Evolutionary conservation across 805 yeast species (phyloP), one percentile per base, ranked within the genome.

Genomic region (Lipomyces chichibuensis): DNA sequence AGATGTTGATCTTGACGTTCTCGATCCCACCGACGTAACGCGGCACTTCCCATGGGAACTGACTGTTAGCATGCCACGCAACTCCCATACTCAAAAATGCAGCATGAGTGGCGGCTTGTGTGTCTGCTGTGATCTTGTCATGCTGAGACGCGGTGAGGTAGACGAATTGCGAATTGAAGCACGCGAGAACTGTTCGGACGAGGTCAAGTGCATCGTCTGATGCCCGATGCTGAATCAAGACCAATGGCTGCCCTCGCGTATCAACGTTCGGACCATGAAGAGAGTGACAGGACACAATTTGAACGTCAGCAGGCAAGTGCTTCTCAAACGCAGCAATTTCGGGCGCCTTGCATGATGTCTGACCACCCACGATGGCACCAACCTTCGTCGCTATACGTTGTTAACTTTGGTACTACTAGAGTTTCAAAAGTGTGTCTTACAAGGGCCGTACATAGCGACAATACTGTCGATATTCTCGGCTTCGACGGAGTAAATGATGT

Each of bases 21-120:
- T 95, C 99, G 58, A 95, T 82, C 1, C 99, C 98, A 14, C 98
- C 98, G 32, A 87, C 80, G 94, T 97, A 92, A 75, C 88, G 86
- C 0, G 88, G 85, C 70, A 87, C 88, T 27, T 79, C 78, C 99
- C 99, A 95, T 0, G 99, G 99, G 76, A 92, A 95, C 76, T 90
- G 88, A 74, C 88, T 84, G 69, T 84, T 82, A 58, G 87, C 85
- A 72, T 85, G 89, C 99, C 99, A 95, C 6, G 98, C 98, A 7
- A 88, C 87, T 4, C 99, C 99, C 99, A 95, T 95, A 65, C 96
- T 88, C 66, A 95, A 81, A 75, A 95, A 95, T 0, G 98, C 98
- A 13, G 98, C 98, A 76, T 95, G 99, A 0, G 99, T 95, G 20
- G 94, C 97, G 0, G 98, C 98, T 77, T 95, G 99, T 1, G 98